Evolutionary conservation across 2,329 filamentous ascomycete genomes (phyloP).

Genomic region (Cladophialophora immunda): DNA sequence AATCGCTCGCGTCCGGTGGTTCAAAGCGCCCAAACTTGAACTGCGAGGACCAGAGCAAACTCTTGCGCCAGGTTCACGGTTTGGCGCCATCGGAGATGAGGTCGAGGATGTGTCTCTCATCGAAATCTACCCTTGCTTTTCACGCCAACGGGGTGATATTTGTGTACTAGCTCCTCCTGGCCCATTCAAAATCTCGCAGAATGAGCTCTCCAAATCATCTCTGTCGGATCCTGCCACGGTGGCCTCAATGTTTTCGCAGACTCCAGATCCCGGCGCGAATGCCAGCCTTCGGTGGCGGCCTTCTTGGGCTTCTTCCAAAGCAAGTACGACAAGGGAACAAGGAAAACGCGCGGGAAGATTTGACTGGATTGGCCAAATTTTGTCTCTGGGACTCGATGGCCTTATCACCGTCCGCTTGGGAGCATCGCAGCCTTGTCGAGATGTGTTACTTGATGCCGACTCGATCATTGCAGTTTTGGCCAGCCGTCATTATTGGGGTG

Average conservation of each 20-base stretch:
- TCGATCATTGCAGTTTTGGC: constrained; percentile 56
- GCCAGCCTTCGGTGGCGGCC: neutral
- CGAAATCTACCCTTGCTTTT: constrained; percentile 63
- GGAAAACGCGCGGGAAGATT: constrained; percentile 21
- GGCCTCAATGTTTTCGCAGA: too few species aligned
- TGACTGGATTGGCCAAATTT: constrained; percentile 66
- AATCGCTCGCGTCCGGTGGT: constrained; percentile 66
- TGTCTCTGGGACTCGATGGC: constrained; percentile 63
- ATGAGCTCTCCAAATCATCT: too few species aligned
- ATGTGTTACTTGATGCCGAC: constrained; percentile 60
- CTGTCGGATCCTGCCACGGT: neutral
- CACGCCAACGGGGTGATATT: constrained; percentile 61
- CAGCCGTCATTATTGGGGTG: constrained; percentile 44
- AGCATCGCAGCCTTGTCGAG: constrained; percentile 57
- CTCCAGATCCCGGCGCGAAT: neutral
- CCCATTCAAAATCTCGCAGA: constrained; percentile 33
- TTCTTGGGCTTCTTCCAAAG: neutral
- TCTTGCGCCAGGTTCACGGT: constrained; percentile 53
- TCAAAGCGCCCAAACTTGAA: constrained; percentile 49
- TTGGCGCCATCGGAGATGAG: constrained; percentile 52
- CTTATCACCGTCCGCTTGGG: constrained; percentile 63
- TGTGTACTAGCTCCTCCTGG: constrained; percentile 50
- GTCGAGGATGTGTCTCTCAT: constrained; percentile 66
- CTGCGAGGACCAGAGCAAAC: constrained; percentile 45
- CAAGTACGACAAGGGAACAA: neutral